Evolutionary conservation across 108 stramenopile genomes (phyloP).

Genomic region (Pseudonitzschia pungens): DNA sequence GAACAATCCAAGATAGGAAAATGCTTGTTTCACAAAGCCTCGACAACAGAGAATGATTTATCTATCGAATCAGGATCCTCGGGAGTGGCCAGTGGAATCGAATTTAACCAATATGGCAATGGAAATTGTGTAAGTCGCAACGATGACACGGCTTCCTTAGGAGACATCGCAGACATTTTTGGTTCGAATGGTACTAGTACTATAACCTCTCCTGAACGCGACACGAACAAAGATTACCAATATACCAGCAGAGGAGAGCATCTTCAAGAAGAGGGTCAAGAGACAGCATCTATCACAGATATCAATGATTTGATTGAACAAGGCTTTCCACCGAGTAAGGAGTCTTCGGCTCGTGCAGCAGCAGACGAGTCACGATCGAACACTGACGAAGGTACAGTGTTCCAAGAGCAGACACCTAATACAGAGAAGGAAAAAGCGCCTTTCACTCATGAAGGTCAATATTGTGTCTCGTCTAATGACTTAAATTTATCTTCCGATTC

Average conservation of each 20-base stretch:
- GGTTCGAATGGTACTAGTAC: constrained; percentile 1
- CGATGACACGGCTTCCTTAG: constrained; percentile 27
- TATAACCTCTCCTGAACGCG: not conserved
- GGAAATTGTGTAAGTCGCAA: no score
- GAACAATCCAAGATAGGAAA: not conserved
- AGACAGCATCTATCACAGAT: constrained; percentile 30
- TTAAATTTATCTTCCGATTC: not conserved
- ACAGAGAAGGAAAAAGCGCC: not conserved
- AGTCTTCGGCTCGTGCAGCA: not conserved
- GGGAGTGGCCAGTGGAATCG: not conserved
- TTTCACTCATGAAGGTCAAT: not conserved
- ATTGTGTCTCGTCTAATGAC: not conserved
- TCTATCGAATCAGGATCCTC: constrained; percentile 6
- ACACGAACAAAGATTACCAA: not conserved
- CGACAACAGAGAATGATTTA: not conserved
- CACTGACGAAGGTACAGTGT: no score
- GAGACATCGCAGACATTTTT: constrained; percentile 25
- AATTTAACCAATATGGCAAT: not conserved
- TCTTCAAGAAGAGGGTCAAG: constrained; percentile 1
- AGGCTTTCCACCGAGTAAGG: not conserved
- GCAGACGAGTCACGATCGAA: not conserved
- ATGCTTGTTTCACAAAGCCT: constrained; percentile 1
- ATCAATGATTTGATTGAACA: constrained; percentile 13
- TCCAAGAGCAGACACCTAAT: not conserved
- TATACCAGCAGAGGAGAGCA: not conserved